A percentile compares a stretch with the other conserved stretches of the same genome.
phyloP scores from a whole-genome alignment of 2,329 filamentous ascomycete species.

The Exserohilum turcica region DNA sequence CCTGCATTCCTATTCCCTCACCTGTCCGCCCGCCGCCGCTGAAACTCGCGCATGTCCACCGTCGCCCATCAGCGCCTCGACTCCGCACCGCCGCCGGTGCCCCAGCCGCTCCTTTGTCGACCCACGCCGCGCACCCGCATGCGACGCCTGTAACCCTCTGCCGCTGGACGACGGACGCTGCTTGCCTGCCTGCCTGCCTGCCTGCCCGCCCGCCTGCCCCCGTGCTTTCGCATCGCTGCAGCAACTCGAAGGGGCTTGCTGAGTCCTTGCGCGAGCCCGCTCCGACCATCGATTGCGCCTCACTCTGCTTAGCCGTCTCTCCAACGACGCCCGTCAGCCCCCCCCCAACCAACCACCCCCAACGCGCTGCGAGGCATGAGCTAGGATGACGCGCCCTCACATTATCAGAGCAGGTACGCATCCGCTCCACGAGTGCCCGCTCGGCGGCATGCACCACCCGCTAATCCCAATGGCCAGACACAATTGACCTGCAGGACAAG shows the following conservation, averaged over 20 bases:
- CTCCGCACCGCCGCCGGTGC: slow-evolving; percentile 23
- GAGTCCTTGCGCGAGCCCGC: slow-evolving; percentile 20
- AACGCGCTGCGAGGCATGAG: slow-evolving; percentile 39
- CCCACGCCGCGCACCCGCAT: slow-evolving; percentile 17
- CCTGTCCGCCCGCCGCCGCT: slow-evolving; percentile 5
- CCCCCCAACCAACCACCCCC: slow-evolving; percentile 11
- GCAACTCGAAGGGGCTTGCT: slow-evolving; percentile 10
- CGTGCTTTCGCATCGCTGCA: slow-evolving; percentile 1
- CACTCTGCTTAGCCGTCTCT: slow-evolving; percentile 32
- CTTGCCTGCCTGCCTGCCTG: too few species aligned
- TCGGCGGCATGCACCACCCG: slow-evolving; percentile 5
- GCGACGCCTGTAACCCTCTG: slow-evolving; percentile 15
- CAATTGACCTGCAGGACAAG: slow-evolving; percentile 90
- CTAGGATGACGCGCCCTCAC: slow-evolving; percentile 60
- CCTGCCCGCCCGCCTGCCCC: slow-evolving; percentile 16
- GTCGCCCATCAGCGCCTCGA: slow-evolving; percentile 26
- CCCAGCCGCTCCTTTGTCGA: slow-evolving; percentile 21
- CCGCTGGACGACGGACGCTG: slow-evolving; percentile 22
- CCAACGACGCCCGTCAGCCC: background rate
- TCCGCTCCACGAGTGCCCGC: background rate
- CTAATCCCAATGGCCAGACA: slow-evolving; percentile 65
- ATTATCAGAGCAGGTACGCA: slow-evolving; percentile 61
- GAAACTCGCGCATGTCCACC: slow-evolving; percentile 16
- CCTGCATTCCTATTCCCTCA: slow-evolving; percentile 6
- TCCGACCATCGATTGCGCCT: slow-evolving; percentile 38